phyloP scores from a whole-genome alignment of 1,284 basidiomycete species.

The Dichomitus squalens region DNA sequence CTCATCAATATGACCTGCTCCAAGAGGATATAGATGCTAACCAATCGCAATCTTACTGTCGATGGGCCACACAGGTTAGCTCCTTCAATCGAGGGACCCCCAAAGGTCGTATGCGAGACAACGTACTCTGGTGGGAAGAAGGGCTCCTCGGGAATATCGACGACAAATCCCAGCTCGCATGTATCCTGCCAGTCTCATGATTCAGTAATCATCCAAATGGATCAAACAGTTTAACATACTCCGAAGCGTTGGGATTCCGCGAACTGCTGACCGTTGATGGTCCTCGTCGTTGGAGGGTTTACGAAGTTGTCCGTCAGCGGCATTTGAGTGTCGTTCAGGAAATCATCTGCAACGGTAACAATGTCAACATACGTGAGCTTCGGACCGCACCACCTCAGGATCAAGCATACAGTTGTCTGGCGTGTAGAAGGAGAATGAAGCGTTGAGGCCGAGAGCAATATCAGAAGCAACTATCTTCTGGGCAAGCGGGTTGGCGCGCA shows the following conservation, averaged over 20 bases:
- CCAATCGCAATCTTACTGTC: conserved; percentile 56
- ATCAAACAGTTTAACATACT: conserved; percentile 34
- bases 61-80: not conserved
- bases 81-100: too few relatives aligned
- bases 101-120: not conserved
- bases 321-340: conserved; percentile 51
- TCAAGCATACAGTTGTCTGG: conserved; percentile 48
- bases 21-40: conserved; percentile 25
- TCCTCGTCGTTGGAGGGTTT: conserved; percentile 44
- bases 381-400: too few relatives aligned
- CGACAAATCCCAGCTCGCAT: conserved; percentile 38
- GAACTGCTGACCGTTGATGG: conserved; percentile 50
- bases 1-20: not conserved
- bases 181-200: conserved; percentile 32
- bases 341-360: conserved; percentile 42
- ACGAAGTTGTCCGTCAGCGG: conserved; percentile 51
- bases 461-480: conserved; percentile 56
- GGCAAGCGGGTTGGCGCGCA: conserved; percentile 55
- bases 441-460: conserved; percentile 47
- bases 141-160: conserved; percentile 50
- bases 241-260: conserved; percentile 61
- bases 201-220: not conserved
- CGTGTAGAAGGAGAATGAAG: conserved; percentile 44
- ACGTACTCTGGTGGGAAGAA: conserved; percentile 55
- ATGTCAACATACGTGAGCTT: not conserved